phyloP scores from a whole-genome alignment of 2,329 filamentous ascomycete genomes.

The Pseudogymnoascus sp. region DNA sequence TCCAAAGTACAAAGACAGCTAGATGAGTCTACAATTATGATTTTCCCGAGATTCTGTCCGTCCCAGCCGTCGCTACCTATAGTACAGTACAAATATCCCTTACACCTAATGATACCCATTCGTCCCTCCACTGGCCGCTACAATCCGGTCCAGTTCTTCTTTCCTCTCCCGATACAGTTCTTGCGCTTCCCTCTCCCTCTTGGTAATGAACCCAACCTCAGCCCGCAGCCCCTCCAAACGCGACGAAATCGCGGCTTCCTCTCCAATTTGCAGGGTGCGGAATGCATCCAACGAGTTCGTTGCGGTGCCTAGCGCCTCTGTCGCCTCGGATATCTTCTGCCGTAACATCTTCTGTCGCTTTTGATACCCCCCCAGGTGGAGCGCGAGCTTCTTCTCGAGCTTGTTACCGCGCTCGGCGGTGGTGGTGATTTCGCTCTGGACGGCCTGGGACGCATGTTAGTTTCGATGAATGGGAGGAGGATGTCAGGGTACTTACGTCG shows the following conservation, averaged over 20 bases:
- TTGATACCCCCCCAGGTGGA: conserved; percentile 86
- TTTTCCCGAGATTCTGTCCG: not conserved
- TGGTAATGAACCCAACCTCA: conserved; percentile 75
- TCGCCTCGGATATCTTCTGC: conserved; percentile 71
- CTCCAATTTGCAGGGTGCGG: conserved; percentile 66
- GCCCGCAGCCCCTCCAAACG: conserved; percentile 69
- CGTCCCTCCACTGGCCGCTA: not conserved
- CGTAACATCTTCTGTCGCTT: conserved; percentile 74
- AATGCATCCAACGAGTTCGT: conserved; percentile 66
- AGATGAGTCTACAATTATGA: not conserved
- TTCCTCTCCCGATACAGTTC: conserved; percentile 70
- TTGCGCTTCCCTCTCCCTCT: conserved; percentile 83
- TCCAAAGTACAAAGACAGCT: not conserved
- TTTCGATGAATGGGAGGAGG: not conserved
- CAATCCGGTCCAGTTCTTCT: conserved; percentile 60
- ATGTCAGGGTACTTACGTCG: conserved; percentile 47
- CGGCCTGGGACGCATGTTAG: conserved; percentile 40
- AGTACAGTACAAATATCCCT: not conserved
- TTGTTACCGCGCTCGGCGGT: conserved; percentile 77
- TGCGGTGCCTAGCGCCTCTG: conserved; percentile 66
- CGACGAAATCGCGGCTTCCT: conserved; percentile 66
- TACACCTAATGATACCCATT: conserved; percentile 8
- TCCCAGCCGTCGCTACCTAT: not conserved
- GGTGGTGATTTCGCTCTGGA: conserved; percentile 65
- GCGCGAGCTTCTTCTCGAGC: conserved; percentile 83